These are phyloP conservation scores for Cerioporus squamosus DNA, from an alignment of 1,284 basidiomycete species.

Conservation along the genomic window DNA sequence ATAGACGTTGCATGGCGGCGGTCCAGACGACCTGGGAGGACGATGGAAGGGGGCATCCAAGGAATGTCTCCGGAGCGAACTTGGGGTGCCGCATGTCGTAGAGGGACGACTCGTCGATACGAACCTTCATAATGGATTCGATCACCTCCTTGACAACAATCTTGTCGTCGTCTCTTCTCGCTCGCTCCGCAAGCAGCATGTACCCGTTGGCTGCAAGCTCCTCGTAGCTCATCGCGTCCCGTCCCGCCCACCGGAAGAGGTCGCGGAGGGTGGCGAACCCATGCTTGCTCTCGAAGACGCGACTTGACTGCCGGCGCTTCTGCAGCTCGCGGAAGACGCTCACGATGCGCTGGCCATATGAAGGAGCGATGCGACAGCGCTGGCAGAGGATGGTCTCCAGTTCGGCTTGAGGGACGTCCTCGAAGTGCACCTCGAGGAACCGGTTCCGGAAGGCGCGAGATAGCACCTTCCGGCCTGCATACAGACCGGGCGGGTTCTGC, in stretches of 20 bases:
- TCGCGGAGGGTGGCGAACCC: conserved; percentile 97
- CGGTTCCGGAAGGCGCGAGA: conserved; percentile 98
- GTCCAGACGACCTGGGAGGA: conserved; percentile 84
- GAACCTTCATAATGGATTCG: conserved; percentile 89
- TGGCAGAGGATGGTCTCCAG: conserved; percentile 92
- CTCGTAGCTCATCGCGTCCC: conserved; percentile 89
- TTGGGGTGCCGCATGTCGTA: conserved; percentile 65
- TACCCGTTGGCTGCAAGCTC: conserved; percentile 96
- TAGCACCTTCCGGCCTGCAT: conserved; percentile 94
- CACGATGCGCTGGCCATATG: conserved; percentile 92
- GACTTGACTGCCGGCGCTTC: conserved; percentile 86
- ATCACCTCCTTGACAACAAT: conserved; percentile 90
- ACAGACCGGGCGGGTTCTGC: conserved; percentile 98
- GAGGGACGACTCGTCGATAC: conserved; percentile 72
- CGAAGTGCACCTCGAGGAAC: conserved; percentile 99
- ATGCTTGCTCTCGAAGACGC: conserved; percentile 98
- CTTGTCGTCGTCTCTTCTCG: conserved; percentile 87
- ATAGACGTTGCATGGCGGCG: conserved; percentile 89
- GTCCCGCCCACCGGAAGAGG: conserved; percentile 95
- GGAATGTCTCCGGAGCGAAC: conserved; percentile 48
- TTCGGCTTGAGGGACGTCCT: conserved; percentile 94
- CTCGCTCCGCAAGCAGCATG: conserved; percentile 95
- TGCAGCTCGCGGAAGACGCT: conserved; percentile 93
- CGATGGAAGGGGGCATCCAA: conserved; percentile 61
- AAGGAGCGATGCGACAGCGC: conserved; percentile 89